These are phyloP conservation scores for Symbiodinium natans DNA, from an alignment of 73 alveolate genomes.

Conservation along the genomic window DNA sequence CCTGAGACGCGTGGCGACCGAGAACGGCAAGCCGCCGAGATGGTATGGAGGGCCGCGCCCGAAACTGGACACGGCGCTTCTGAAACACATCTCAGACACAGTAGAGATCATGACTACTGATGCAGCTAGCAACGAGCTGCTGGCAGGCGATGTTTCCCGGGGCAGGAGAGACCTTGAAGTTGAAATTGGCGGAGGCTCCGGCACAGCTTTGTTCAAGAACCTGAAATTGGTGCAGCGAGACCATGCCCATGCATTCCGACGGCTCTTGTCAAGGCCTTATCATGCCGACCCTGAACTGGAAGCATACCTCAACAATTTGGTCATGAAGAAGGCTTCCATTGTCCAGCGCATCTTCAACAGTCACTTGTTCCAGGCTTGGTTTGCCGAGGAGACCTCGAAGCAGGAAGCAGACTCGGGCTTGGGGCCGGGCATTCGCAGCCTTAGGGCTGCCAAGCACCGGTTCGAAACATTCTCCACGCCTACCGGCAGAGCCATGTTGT, in stretches of 20 bases:
- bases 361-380: constrained; percentile 23
- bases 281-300: not conserved
- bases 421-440: not conserved
- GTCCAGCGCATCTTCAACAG: not conserved
- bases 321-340: not conserved
- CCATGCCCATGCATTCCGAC: constrained; percentile 29
- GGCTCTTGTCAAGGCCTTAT: constrained; percentile 3
- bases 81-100: not conserved
- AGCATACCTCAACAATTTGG: not conserved
- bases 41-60: not conserved
- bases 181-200: not conserved
- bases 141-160: no score
- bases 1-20: not conserved
- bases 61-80: not conserved
- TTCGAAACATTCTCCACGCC: constrained; percentile 18
- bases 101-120: no score
- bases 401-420: not conserved
- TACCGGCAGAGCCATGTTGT: not conserved
- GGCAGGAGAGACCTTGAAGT: no score
- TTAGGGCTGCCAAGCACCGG: constrained; percentile 35
- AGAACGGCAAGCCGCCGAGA: not conserved
- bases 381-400: not conserved
- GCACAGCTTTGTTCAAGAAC: not conserved
- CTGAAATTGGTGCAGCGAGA: constrained; percentile 26
- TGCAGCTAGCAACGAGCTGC: no score